Conservation (phyloP, 306 rosid genomes). For the Gastrolobium villosum region DNA sequence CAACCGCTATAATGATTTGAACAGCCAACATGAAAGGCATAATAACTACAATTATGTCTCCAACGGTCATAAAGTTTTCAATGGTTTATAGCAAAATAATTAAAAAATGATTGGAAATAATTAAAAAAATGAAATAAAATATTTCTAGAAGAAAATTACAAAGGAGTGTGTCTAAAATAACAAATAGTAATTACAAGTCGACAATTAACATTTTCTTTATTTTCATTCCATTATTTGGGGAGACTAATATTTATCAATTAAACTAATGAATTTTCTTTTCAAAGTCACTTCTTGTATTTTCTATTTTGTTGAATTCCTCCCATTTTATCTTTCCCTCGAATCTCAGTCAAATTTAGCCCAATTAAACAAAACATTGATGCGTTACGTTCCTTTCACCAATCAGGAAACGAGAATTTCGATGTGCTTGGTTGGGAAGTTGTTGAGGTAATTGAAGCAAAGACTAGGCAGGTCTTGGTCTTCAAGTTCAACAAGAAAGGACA, state of each 20-base stretch:
- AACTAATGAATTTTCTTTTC: background rate
- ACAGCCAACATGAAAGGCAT: too few species aligned
- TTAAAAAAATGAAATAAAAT: too few species aligned
- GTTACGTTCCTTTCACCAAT: slow-evolving; percentile 14
- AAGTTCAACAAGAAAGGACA: slow-evolving; percentile 35
- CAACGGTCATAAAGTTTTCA: too few species aligned
- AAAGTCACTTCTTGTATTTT: background rate
- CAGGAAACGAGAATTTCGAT: slow-evolving; percentile 33
- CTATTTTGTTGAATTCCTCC: background rate
- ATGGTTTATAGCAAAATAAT: too few species aligned
- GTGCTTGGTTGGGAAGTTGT: slow-evolving; percentile 35
- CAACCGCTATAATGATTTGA: too few species aligned
- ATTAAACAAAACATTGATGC: slow-evolving; percentile 10
- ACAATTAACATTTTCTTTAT: too few species aligned
- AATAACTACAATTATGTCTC: too few species aligned
- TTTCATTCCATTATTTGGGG: background rate
- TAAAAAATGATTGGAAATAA: background rate
- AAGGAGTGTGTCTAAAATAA: background rate
- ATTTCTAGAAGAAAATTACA: background rate
- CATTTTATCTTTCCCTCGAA: background rate
- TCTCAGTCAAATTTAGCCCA: background rate
- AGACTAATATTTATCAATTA: background rate
- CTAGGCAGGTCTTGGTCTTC: slow-evolving; percentile 37
- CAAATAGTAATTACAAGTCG: background rate
- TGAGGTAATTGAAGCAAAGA: slow-evolving; percentile 46